These are phyloP conservation scores for Solanum dulcamara DNA, from an alignment of 257 asterid genomes.

Conservation along the genomic window DNA sequence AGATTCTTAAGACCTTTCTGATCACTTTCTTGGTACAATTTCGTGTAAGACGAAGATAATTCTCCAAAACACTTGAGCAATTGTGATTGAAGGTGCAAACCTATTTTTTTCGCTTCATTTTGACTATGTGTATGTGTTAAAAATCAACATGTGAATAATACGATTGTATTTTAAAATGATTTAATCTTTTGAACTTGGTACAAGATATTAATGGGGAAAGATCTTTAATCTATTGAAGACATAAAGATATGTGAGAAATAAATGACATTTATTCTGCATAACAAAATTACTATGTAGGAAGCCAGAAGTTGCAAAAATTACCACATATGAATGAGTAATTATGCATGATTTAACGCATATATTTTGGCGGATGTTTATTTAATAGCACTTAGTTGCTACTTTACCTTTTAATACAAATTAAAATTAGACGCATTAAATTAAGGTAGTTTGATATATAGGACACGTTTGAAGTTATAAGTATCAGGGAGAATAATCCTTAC, in stretches of 20 bases:
- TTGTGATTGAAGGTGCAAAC: background rate
- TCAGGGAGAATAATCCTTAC: background rate
- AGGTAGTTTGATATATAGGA: background rate
- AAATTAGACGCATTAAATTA: no score
- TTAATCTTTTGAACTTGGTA: background rate
- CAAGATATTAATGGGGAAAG: background rate
- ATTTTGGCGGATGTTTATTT: background rate
- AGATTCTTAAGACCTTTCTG: background rate
- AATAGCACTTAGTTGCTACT: background rate
- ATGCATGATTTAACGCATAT: background rate
- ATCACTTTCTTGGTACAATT: background rate
- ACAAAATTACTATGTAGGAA: background rate
- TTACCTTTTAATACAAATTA: no score
- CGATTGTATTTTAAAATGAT: background rate
- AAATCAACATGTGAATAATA: background rate
- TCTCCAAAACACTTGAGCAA: background rate
- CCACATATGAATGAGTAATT: background rate
- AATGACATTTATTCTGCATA: background rate
- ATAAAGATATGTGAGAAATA: background rate
- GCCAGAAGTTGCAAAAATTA: background rate
- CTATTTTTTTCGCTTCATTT: background rate
- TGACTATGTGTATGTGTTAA: rapidly evolving
- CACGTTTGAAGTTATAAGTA: background rate
- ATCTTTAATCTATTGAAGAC: background rate
- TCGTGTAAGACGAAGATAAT: background rate